Evolutionary conservation across 2,329 filamentous ascomycete genomes (phyloP).

Genomic region (Nothopassalora personata): DNA sequence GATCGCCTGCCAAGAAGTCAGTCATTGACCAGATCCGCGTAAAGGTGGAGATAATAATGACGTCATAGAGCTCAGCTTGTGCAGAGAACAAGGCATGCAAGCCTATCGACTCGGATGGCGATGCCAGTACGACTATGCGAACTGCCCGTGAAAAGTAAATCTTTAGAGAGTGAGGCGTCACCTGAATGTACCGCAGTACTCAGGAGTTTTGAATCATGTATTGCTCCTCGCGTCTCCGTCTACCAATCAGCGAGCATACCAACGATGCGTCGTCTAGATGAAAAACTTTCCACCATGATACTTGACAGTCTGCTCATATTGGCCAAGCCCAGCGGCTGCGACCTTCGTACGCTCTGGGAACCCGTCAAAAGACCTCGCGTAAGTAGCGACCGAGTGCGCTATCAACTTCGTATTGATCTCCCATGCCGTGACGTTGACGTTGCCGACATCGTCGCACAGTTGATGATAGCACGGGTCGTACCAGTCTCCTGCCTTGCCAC

Average conservation of each 20-base stretch:
- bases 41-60: not conserved
- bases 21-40: not conserved
- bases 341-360: slow-evolving; percentile 38
- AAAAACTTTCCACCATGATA: slow-evolving; percentile 20
- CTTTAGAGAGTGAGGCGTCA: too few species aligned
- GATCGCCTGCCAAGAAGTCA: not conserved
- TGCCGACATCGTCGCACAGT: slow-evolving; percentile 47
- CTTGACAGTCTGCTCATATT: slow-evolving; percentile 15
- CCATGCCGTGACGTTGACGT: slow-evolving; percentile 51
- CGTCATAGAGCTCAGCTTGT: not conserved
- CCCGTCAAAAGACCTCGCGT: slow-evolving; percentile 58
- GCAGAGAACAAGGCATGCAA: not conserved
- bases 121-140: not conserved
- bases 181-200: not conserved
- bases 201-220: not conserved
- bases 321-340: not conserved
- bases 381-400: slow-evolving; percentile 67
- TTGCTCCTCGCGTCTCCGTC: not conserved
- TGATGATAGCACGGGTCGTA: slow-evolving; percentile 52
- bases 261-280: slow-evolving; percentile 4
- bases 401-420: slow-evolving; percentile 55
- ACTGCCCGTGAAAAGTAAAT: not conserved
- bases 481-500: slow-evolving; percentile 57
- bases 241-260: not conserved
- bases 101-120: not conserved